phyloP scores from a whole-genome alignment of 1,284 basidiomycete species.

The Taiwanofungus camphoratus region DNA sequence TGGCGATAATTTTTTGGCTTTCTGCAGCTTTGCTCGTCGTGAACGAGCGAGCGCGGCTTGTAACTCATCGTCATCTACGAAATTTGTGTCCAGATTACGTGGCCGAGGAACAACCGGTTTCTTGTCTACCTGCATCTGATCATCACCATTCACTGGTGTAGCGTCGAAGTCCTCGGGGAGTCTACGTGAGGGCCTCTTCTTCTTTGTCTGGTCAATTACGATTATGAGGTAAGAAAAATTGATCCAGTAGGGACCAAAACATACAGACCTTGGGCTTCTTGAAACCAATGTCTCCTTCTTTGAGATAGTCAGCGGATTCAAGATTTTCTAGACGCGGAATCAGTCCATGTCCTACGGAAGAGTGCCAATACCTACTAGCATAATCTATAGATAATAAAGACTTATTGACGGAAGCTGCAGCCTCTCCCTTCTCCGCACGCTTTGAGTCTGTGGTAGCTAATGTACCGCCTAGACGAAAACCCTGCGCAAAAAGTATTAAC shows the following conservation, averaged over 20 bases:
- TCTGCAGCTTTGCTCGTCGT: constrained; percentile 77
- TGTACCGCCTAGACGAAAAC: constrained; percentile 72
- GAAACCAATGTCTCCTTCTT: constrained; percentile 89
- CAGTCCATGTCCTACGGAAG: constrained; percentile 6
- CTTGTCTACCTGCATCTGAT: constrained; percentile 76
- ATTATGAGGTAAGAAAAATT: constrained; percentile 8
- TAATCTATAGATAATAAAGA: constrained; percentile 88
- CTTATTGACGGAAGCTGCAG: constrained; percentile 66
- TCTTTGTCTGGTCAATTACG: constrained; percentile 66
- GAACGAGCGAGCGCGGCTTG: constrained; percentile 89
- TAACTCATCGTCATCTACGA: constrained; percentile 98
- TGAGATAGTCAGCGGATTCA: constrained; percentile 82
- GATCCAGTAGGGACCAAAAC: constrained; percentile 11
- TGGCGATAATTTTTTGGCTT: constrained; percentile 72
- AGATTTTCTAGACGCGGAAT: constrained; percentile 65
- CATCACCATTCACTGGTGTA: constrained; percentile 33
- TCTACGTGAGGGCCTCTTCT: constrained; percentile 77
- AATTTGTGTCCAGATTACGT: constrained; percentile 76
- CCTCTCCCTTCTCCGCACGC: constrained; percentile 49
- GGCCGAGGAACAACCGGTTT: constrained; percentile 54
- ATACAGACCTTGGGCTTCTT: constrained; percentile 80
- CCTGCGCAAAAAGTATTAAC: constrained; percentile 54
- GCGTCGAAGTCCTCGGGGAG: constrained; percentile 61
- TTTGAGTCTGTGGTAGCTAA: constrained; percentile 33
- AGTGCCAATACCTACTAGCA: constrained; percentile 54